Evolutionary conservation across 2,329 filamentous ascomycete genomes (phyloP).

Genomic region (Epichloe typhina): DNA sequence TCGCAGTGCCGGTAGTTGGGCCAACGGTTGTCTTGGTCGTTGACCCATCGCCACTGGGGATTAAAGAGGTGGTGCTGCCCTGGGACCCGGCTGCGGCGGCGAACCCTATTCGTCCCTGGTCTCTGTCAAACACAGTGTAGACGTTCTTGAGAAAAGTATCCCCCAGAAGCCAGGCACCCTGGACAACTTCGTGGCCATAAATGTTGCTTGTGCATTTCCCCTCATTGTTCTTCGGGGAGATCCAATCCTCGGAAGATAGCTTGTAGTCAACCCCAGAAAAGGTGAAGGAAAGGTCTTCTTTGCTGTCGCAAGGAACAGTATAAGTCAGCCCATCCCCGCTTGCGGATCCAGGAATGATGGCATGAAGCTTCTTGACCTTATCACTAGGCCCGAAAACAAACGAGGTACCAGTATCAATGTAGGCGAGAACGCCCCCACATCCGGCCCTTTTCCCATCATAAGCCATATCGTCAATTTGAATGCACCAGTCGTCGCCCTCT

Average conservation of each 20-base stretch:
- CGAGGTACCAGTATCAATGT: constrained; percentile 75
- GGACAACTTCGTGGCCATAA: constrained; percentile 56
- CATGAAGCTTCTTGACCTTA: constrained; percentile 56
- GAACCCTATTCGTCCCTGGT: constrained; percentile 43
- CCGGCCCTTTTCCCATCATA: constrained; percentile 45
- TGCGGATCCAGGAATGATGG: constrained; percentile 47
- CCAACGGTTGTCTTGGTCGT: background rate
- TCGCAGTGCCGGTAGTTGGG: constrained; percentile 1
- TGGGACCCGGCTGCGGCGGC: constrained; percentile 6
- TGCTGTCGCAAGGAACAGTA: constrained; percentile 59
- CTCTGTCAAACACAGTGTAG: constrained; percentile 72
- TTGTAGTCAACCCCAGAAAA: constrained; percentile 57
- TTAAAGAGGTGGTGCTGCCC: background rate
- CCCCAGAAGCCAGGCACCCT: constrained; percentile 63
- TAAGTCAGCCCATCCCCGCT: constrained; percentile 49
- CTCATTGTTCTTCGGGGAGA: constrained; percentile 32
- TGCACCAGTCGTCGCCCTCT: constrained; percentile 54
- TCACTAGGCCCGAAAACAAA: constrained; percentile 59
- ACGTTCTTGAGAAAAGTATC: constrained; percentile 85
- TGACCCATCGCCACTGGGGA: background rate
- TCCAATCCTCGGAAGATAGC: constrained; percentile 59
- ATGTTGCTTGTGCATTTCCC: constrained; percentile 57
- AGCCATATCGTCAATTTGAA: constrained; percentile 52
- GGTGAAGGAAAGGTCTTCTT: constrained; percentile 44
- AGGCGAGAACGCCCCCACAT: constrained; percentile 46